Evolutionary conservation across 805 yeast species (phyloP).

Genomic region (Ogataea chonburiensis): DNA sequence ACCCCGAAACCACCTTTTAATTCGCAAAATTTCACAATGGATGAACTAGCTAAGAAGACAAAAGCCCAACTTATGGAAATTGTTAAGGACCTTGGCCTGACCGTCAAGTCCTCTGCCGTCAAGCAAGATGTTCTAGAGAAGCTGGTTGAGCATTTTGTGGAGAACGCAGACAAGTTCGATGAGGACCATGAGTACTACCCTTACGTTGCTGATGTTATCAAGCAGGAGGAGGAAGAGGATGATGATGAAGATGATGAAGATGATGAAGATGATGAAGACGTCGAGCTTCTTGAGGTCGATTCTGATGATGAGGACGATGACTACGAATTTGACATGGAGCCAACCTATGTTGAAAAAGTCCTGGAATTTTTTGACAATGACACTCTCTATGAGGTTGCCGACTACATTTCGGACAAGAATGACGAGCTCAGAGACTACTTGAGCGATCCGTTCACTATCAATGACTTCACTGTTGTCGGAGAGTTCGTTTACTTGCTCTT

Average conservation of each 20-base stretch:
- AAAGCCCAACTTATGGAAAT: slow-evolving; percentile 33
- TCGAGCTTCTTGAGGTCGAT: slow-evolving; percentile 31
- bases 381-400: slow-evolving; percentile 16
- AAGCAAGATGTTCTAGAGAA: slow-evolving; percentile 31
- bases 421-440: slow-evolving; percentile 32
- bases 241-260: slow-evolving; percentile 34
- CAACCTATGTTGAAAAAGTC: slow-evolving; percentile 9
- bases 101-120: slow-evolving; percentile 24
- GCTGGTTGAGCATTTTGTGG: slow-evolving; percentile 23
- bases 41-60: slow-evolving; percentile 29
- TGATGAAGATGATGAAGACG: slow-evolving; percentile 55
- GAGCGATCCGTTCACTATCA: slow-evolving; percentile 35
- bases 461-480: slow-evolving; percentile 24
- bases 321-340: slow-evolving; percentile 8
- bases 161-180: slow-evolving; percentile 23
- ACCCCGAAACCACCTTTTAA: neutral
- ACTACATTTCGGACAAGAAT: slow-evolving; percentile 27
- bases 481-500: slow-evolving; percentile 25
- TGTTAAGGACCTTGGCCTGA: slow-evolving; percentile 31
- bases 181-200: slow-evolving; percentile 30
- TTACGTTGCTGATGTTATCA: slow-evolving; percentile 19
- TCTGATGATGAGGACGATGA: slow-evolving; percentile 13
- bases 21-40: slow-evolving; percentile 14
- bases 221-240: slow-evolving; percentile 9
- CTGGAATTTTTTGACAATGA: slow-evolving; percentile 16